These are phyloP conservation scores for Podaxis rugospora DNA, from an alignment of 768 basidiomycete species.

Conservation along the genomic window DNA sequence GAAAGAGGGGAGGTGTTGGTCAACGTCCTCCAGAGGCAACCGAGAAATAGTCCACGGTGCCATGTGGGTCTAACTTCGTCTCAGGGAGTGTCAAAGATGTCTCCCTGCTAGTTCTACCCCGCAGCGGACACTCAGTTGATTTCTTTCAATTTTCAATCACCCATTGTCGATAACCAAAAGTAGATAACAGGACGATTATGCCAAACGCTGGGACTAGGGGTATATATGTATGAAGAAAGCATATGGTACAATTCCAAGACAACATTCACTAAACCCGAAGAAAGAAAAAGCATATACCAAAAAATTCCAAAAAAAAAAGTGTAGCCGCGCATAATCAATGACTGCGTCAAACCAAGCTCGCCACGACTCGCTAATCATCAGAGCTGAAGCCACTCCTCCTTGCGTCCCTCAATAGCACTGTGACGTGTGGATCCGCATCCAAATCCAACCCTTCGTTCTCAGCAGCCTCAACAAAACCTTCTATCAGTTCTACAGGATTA, in stretches of 20 bases:
- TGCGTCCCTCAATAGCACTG: constrained; percentile 27
- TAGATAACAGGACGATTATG: too few species aligned
- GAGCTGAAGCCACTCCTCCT: constrained; percentile 19
- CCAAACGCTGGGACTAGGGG: not conserved
- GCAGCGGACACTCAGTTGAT: too few species aligned
- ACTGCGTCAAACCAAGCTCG: not conserved
- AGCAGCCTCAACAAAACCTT: constrained; percentile 23
- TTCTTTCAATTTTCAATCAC: too few species aligned
- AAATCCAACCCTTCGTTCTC: constrained; percentile 20
- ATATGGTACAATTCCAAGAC: not conserved
- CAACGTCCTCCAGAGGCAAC: too few species aligned
- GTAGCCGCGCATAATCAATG: not conserved
- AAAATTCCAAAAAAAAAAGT: constrained; percentile 2
- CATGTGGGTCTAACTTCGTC: too few species aligned
- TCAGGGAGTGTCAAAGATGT: too few species aligned
- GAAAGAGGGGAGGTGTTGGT: too few species aligned
- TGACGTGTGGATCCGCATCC: constrained; percentile 17
- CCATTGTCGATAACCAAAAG: too few species aligned
- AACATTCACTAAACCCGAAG: not conserved
- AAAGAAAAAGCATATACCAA: not conserved
- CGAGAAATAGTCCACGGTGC: too few species aligned
- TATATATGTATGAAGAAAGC: not conserved
- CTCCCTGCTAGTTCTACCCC: too few species aligned
- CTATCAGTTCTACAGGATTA: constrained; percentile 25
- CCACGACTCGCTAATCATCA: not conserved